Base-by-base conservation (phyloP, 345 rosid species). In the Eucalyptus globulus region DNA sequence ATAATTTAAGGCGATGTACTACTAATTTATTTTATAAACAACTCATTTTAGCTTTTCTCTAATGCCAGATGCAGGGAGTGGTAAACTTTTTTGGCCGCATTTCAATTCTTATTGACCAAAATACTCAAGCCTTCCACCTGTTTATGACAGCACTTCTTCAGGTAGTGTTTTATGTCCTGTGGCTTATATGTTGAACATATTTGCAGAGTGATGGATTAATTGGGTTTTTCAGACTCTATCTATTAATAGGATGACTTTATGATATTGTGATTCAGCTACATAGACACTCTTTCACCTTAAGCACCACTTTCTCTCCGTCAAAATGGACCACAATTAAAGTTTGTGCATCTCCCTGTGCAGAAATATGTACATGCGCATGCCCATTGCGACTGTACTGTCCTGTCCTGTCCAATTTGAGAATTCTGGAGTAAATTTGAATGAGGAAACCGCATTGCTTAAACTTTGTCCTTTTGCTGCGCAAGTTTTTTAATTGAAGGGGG, bases 141-240 rank as follows among this genome's bases (percentile, higher is more conserved):
- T 95, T 96, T 90, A 97, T 97, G 97, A 88, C 96, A 89, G 97
- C 99, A 24, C 95, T 97, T 91, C 98, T 97, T 90, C 98, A 97
- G 98, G 97, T 97, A 88, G 86, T 50, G 62, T 90, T 60, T 88
- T 67, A 47, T 53, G 54, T 62, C 51, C 86, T 67, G 22, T 49
- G 7, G 49, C 24, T 56, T 83, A 69, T 72, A 17, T 56, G 40
- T 87, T 49, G 45, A 62, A 27, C 62, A 8, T 19, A 19, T 27
- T 40, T 88, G 80, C 50, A 76, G 16, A 76, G 85, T 40, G 85
- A 40, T 21, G 85, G 13, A 40, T 6, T 76, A 21, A 21, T 50
- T 51, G 62, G 49, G 29, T 86, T 21, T 76, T 40, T 76, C 85
- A 76, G 85, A 21, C 47, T 76, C 47, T 19, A 40, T 76, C 47